Evolutionary conservation across 1,284 basidiomycete genomes (phyloP).

Genomic region (Cystobasidium sp.): DNA sequence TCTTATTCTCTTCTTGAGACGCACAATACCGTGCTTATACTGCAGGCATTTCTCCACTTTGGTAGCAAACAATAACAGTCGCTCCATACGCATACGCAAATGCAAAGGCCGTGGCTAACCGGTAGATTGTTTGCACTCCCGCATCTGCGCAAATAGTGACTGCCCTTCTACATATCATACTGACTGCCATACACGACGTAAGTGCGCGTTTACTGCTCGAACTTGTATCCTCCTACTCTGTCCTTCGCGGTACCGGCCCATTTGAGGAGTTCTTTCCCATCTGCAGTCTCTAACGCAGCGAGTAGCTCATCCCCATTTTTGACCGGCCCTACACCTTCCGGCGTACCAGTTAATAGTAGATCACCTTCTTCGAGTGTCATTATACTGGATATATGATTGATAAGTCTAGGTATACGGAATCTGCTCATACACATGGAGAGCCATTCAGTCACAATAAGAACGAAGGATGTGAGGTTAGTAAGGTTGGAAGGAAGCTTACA

Average conservation of each 20-base stretch:
- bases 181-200: background rate
- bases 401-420: constrained; percentile 84
- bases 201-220: constrained; percentile 52
- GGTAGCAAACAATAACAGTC: no score
- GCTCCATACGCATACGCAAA: no score
- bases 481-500: constrained; percentile 55
- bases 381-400: constrained; percentile 89
- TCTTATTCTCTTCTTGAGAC: no score
- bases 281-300: constrained; percentile 70
- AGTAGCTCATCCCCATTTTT: constrained; percentile 76
- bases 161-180: background rate
- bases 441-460: background rate
- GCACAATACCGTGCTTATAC: no score
- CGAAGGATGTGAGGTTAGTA: background rate
- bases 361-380: constrained; percentile 85
- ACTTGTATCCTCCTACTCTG: constrained; percentile 73
- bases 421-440: background rate
- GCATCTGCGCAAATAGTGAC: no score
- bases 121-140: no score
- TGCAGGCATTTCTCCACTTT: no score
- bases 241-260: constrained; percentile 69
- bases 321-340: constrained; percentile 83
- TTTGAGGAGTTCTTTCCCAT: constrained; percentile 66
- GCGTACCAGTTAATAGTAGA: constrained; percentile 65
- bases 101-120: no score